Evolutionary conservation across 176 grass and related monocot genomes (phyloP), one percentile per base, ranked within the genome.

Genomic region (Calamus simplicifolius): DNA sequence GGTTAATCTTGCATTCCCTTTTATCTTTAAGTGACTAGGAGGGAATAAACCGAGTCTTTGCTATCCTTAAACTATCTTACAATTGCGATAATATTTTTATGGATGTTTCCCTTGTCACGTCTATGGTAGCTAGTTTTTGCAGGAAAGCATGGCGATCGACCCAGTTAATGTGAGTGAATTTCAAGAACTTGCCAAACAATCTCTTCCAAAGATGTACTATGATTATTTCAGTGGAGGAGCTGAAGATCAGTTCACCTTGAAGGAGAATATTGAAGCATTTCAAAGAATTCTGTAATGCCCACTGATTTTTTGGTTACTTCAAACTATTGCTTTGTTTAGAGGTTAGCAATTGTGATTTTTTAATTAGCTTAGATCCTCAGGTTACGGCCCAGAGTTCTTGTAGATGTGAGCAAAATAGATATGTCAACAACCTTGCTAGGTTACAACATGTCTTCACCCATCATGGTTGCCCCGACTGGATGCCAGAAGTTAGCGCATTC

Each of bases 391-490:
- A 78, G 93, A 18, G 55, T 97, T 63, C 87, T 97, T 63, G 35
- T 91, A 69, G 93, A 97, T 76, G 87, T 91, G 19, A 88, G 78
- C 49, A 91, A 80, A 25, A 80, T 97, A 79, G 59, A 88, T 59
- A 88, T 88, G 81, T 85, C 87, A 27, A 91, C 69, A 66, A 91
- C 57, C 49, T 64, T 97, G 29, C 56, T 97, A 18, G 87, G 87
- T 23, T 80, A 80, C 50, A 63, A 73, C 6, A 85, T 97, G 64
- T 51, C 71, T 3, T 91, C 81, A 2, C 92, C 92, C 26, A 91
- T 97, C 75, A 77, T 97, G 50, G 59, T 91, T 23, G 81, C 87
- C 57, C 87, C 84, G 8, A 88, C 84, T 5, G 92, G 78, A 19
- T 0, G 26, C 17, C 87, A 97, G 64, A 75, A 82, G 70, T 78